Conservation (phyloP, 768 basidiomycete genomes). For the Suillus americanus region DNA sequence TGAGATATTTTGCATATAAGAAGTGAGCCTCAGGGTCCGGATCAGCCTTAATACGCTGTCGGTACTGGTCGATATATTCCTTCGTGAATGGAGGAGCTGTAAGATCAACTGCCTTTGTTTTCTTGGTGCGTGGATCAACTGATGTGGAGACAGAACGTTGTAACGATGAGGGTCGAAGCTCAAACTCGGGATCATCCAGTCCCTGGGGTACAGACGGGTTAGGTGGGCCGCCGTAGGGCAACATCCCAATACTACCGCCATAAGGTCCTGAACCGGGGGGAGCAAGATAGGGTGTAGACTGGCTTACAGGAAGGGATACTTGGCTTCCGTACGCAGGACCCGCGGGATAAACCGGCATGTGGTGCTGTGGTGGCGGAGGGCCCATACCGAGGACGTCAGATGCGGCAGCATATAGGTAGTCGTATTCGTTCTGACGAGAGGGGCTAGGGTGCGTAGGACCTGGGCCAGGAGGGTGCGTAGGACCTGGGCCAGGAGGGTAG, state of each 20-base stretch:
- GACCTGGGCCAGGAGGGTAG: conserved; percentile 10
- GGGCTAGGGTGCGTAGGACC: conserved; percentile 14
- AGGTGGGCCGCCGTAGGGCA: conserved; percentile 16
- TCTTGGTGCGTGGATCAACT: conserved; percentile 55
- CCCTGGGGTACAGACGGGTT: conserved; percentile 29
- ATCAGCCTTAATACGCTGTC: conserved; percentile 94
- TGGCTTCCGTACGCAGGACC: conserved; percentile 21
- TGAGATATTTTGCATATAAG: conserved; percentile 96
- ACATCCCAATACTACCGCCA: conserved; percentile 16
- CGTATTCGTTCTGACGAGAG: conserved; percentile 44
- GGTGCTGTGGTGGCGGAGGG: conserved; percentile 41
- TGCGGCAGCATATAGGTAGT: conserved; percentile 70
- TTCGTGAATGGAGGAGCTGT: conserved; percentile 88
- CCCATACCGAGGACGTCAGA: conserved; percentile 81
- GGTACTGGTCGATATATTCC: conserved; percentile 97
- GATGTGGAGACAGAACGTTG: conserved; percentile 57
- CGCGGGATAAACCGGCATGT: conserved; percentile 19
- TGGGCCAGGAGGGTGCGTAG: conserved; percentile 10
- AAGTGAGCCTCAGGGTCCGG: conserved; percentile 99
- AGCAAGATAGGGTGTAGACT: conserved; percentile 33
- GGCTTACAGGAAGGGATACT: conserved; percentile 25
- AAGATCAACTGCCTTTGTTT: conserved; percentile 81
- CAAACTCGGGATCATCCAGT: conserved; percentile 48
- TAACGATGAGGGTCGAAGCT: conserved; percentile 51
- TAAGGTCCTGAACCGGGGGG: conserved; percentile 26